Evolutionary conservation across 2,329 filamentous ascomycete species (phyloP).

Genomic region (Trichoderma cornu-damae): DNA sequence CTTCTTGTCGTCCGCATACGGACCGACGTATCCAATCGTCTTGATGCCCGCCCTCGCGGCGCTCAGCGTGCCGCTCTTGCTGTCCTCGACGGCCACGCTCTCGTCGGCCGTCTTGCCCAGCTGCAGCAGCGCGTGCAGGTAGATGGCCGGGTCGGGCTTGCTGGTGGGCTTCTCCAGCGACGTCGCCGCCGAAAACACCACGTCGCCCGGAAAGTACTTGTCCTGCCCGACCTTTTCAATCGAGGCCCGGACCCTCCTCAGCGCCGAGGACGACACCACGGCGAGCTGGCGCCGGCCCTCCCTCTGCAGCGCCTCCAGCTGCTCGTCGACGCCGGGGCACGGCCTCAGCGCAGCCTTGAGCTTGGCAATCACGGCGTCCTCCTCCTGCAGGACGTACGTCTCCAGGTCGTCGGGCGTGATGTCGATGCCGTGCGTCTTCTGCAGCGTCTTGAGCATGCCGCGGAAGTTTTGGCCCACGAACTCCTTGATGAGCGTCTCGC

Average conservation of each 20-base stretch:
- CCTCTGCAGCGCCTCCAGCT: slow-evolving; percentile 59
- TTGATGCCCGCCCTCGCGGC: slow-evolving; percentile 70
- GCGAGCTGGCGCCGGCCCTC: slow-evolving; percentile 65
- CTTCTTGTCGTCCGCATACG: slow-evolving; percentile 59
- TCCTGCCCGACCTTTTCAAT: slow-evolving; percentile 74
- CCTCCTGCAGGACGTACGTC: slow-evolving; percentile 68
- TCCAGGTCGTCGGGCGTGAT: slow-evolving; percentile 66
- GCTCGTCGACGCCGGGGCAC: slow-evolving; percentile 62
- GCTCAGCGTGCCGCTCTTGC: slow-evolving; percentile 75
- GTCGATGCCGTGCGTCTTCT: slow-evolving; percentile 68
- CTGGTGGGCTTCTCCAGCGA: slow-evolving; percentile 73
- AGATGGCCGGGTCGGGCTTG: slow-evolving; percentile 89
- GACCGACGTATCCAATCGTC: slow-evolving; percentile 79
- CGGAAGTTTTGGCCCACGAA: slow-evolving; percentile 95
- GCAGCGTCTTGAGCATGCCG: slow-evolving; percentile 76
- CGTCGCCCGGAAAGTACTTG: slow-evolving; percentile 70
- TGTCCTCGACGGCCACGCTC: slow-evolving; percentile 81
- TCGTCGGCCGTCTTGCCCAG: slow-evolving; percentile 67
- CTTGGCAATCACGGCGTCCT: slow-evolving; percentile 78
- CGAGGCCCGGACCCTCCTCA: slow-evolving; percentile 70
- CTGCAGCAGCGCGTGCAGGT: slow-evolving; percentile 69
- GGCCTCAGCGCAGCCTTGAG: slow-evolving; percentile 62
- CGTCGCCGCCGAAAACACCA: slow-evolving; percentile 77
- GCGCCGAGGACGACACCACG: slow-evolving; percentile 76
- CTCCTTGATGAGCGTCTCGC: slow-evolving; percentile 71